These are phyloP conservation scores for Termitomyces sp. DNA, from an alignment of 768 basidiomycete genomes.

Conservation along the genomic window DNA sequence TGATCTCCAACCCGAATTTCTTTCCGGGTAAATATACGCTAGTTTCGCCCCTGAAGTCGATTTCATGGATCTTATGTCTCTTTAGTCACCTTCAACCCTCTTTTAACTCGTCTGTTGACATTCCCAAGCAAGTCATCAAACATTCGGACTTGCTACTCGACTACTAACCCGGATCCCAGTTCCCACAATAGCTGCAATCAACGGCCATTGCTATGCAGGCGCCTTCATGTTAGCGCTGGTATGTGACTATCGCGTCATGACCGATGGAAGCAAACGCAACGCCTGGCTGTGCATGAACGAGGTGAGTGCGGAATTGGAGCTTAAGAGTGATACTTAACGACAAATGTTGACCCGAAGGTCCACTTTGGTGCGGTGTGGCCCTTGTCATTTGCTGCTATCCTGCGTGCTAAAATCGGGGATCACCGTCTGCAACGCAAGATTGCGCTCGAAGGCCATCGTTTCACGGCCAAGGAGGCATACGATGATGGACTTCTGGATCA, in stretches of 20 bases:
- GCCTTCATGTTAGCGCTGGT: slow-evolving; percentile 76
- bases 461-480: slow-evolving; percentile 70
- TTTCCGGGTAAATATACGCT: slow-evolving; percentile 52
- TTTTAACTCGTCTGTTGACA: slow-evolving; percentile 64
- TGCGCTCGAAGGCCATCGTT: slow-evolving; percentile 77
- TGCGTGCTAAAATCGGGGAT: slow-evolving; percentile 64
- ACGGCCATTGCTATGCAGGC: slow-evolving; percentile 85
- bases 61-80: slow-evolving; percentile 9
- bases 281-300: slow-evolving; percentile 96
- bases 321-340: not conserved
- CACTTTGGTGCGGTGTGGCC: slow-evolving; percentile 86
- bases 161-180: slow-evolving; percentile 41
- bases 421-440: slow-evolving; percentile 64
- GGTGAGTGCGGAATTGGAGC: slow-evolving; percentile 34
- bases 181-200: slow-evolving; percentile 76
- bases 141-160: not conserved
- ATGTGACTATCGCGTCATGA: slow-evolving; percentile 91
- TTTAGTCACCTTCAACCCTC: slow-evolving; percentile 72
- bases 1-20: slow-evolving; percentile 55
- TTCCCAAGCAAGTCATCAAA: slow-evolving; percentile 62
- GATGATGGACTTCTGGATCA: slow-evolving; percentile 69
- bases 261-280: slow-evolving; percentile 70
- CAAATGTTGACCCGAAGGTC: slow-evolving; percentile 43
- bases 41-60: slow-evolving; percentile 4
- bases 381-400: slow-evolving; percentile 61